phyloP scores from a whole-genome alignment of 2,329 filamentous ascomycete genomes.

The Xylariomycetidae sp. region DNA sequence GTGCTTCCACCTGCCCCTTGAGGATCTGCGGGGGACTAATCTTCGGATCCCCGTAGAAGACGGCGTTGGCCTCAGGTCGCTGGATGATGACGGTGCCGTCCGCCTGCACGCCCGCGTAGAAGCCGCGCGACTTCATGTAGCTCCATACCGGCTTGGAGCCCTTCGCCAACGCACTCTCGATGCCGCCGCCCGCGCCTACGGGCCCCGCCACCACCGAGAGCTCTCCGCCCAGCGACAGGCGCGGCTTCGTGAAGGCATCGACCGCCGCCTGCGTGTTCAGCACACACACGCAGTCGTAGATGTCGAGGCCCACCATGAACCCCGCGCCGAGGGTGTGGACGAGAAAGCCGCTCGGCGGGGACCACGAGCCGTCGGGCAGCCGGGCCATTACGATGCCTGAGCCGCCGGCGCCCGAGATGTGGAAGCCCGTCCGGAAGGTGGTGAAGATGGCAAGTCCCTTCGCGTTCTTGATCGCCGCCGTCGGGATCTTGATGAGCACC shows the following conservation, averaged over 20 bases:
- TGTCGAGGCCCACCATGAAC: constrained; percentile 75
- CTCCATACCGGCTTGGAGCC: constrained; percentile 61
- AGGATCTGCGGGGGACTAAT: constrained; percentile 43
- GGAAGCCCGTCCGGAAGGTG: constrained; percentile 60
- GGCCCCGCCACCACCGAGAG: constrained; percentile 67
- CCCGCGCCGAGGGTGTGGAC: constrained; percentile 75
- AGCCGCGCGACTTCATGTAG: constrained; percentile 83
- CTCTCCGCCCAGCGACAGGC: constrained; percentile 73
- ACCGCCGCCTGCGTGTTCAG: constrained; percentile 75
- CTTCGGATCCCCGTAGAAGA: constrained; percentile 65
- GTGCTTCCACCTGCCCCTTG: constrained; percentile 33
- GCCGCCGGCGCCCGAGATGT: constrained; percentile 60
- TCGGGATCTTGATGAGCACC: constrained; percentile 49
- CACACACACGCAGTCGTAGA: constrained; percentile 83
- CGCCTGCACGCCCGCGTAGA: constrained; percentile 81
- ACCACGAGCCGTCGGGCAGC: constrained; percentile 63
- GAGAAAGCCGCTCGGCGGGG: constrained; percentile 75
- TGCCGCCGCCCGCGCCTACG: constrained; percentile 63
- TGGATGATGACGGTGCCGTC: constrained; percentile 85
- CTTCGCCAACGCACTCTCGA: constrained; percentile 55
- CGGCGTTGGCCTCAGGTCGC: constrained; percentile 79
- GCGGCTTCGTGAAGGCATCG: constrained; percentile 67
- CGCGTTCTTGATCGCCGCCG: constrained; percentile 57
- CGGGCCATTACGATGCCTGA: constrained; percentile 60
- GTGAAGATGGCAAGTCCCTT: constrained; percentile 69